These are phyloP conservation scores for Physcomitrium patens DNA, from an alignment of 225 moss, liverwort and hornwort genomes.

Conservation along the genomic window DNA sequence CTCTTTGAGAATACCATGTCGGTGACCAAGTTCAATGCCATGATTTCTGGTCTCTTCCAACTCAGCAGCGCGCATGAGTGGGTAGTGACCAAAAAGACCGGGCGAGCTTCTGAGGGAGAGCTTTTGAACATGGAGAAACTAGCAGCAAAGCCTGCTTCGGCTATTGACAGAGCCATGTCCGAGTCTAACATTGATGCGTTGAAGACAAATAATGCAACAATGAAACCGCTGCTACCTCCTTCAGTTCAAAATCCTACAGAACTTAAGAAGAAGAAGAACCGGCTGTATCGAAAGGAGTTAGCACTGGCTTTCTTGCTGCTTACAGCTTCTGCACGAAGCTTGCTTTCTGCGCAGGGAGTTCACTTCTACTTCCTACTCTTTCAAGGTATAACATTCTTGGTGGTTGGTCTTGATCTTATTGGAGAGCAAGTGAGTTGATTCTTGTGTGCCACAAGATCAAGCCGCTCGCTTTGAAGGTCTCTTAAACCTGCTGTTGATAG, in stretches of 20 bases:
- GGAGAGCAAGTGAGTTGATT: conserved; percentile 67
- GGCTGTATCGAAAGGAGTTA: conserved; percentile 69
- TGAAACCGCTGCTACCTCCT: conserved; percentile 44
- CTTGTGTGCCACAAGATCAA: conserved; percentile 23
- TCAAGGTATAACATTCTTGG: conserved; percentile 66
- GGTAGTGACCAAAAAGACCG: conserved; percentile 73
- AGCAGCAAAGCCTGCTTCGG: conserved; percentile 28
- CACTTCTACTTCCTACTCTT: conserved; percentile 73
- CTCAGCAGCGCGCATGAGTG: conserved; percentile 67
- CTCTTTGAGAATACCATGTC: conserved; percentile 75
- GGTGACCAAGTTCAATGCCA: conserved; percentile 73
- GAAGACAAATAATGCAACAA: conserved; percentile 36
- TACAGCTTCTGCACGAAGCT: conserved; percentile 64
- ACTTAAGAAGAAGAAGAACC: conserved; percentile 52
- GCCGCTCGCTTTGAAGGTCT: conserved; percentile 23
- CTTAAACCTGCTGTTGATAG: conserved; percentile 28
- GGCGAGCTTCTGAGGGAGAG: conserved; percentile 62
- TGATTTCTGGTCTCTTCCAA: conserved; percentile 70
- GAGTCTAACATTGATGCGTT: conserved; percentile 54
- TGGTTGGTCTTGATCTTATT: conserved; percentile 69
- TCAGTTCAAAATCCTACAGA: conserved; percentile 29
- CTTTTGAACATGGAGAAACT: conserved; percentile 43
- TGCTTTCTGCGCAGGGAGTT: conserved; percentile 66
- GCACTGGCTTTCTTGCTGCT: conserved; percentile 61
- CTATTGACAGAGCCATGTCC: conserved; percentile 49